Conservation (phyloP, 208 protist genomes). For the Crithidia thermophila region DNA sequence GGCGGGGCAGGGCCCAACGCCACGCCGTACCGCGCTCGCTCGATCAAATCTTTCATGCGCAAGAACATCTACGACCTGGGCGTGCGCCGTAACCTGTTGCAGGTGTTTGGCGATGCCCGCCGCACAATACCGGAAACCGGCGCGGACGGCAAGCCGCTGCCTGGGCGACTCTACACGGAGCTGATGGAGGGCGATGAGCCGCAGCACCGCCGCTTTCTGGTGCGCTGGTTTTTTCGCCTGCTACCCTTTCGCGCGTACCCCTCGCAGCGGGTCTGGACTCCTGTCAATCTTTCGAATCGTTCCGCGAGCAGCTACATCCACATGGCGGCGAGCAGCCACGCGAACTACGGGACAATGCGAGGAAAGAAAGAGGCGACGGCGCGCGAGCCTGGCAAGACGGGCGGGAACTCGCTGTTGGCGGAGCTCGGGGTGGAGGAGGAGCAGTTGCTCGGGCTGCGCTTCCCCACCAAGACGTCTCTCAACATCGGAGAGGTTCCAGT, state of each 20-base stretch:
- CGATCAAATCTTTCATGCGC: conserved; percentile 32
- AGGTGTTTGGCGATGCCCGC: conserved; percentile 85
- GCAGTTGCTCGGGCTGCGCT: conserved; percentile 60
- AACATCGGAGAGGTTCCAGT: conserved; percentile 18
- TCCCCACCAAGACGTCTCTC: conserved; percentile 51
- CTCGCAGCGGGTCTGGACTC: conserved; percentile 38
- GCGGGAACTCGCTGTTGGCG: conserved; percentile 21
- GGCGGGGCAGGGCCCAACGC: background rate
- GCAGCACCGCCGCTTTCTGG: conserved; percentile 41
- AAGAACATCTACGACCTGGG: conserved; percentile 85
- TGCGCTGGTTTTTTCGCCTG: conserved; percentile 79
- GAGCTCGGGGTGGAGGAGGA: conserved; percentile 46
- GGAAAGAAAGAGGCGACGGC: conserved; percentile 1
- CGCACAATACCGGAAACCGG: conserved; percentile 9
- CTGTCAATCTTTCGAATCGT: conserved; percentile 13
- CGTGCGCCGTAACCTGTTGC: conserved; percentile 71
- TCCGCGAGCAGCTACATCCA: conserved; percentile 37
- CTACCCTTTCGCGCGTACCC: conserved; percentile 71
- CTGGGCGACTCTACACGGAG: conserved; percentile 37
- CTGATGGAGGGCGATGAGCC: conserved; percentile 63
- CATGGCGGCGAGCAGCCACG: conserved; percentile 23
- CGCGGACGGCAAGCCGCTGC: conserved; percentile 3
- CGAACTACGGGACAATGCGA: conserved; percentile 25
- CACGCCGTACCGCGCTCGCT: conserved; percentile 3
- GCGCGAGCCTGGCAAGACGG: background rate